Percentiles rank a stretch among this genome's conserved stretches.
Evolutionary conservation across 495 filamentous ascomycete genomes (phyloP).

Genomic region (Patellaria atrata): DNA sequence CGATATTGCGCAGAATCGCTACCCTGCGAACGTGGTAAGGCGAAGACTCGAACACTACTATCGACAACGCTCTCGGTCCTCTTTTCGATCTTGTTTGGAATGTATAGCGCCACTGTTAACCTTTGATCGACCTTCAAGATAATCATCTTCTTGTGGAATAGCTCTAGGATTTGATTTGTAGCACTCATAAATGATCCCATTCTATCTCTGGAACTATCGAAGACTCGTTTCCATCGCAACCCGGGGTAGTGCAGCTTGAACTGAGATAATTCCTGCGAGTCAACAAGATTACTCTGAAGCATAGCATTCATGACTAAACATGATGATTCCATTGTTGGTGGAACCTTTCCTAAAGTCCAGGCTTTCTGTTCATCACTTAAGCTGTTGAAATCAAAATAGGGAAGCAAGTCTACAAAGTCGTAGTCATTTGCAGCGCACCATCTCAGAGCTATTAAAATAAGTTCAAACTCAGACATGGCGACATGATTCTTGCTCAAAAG

Average conservation of each 20-base stretch:
- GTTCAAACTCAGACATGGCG: slow-evolving; percentile 36
- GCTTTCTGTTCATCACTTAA: slow-evolving; percentile 29
- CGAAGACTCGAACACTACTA: slow-evolving; percentile 32
- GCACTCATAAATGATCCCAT: slow-evolving; percentile 30
- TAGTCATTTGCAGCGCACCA: slow-evolving; percentile 30
- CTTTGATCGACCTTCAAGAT: slow-evolving; percentile 32
- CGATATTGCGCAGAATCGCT: slow-evolving; percentile 24
- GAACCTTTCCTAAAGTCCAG: slow-evolving; percentile 30
- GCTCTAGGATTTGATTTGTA: slow-evolving; percentile 22
- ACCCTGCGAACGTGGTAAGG: slow-evolving; percentile 34
- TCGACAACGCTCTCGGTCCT: slow-evolving; percentile 29
- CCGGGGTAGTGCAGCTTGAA: slow-evolving; percentile 29
- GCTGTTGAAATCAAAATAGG: slow-evolving; percentile 32
- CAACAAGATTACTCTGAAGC: slow-evolving; percentile 28
- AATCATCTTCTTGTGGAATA: slow-evolving; percentile 36
- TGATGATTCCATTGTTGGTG: slow-evolving; percentile 16
- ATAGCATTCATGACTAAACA: slow-evolving; percentile 31
- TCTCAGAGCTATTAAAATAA: slow-evolving; percentile 28
- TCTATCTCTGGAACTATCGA: slow-evolving; percentile 27
- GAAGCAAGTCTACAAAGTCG: slow-evolving; percentile 24
- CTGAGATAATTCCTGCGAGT: slow-evolving; percentile 20
- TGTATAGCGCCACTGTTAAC: slow-evolving; percentile 35
- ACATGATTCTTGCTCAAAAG: slow-evolving; percentile 30
- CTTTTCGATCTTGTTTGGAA: slow-evolving; percentile 30
- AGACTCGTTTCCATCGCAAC: slow-evolving; percentile 34